Evolutionary conservation across 163 green algal genomes (phyloP).

Genomic region (Chlorella variabilis): DNA sequence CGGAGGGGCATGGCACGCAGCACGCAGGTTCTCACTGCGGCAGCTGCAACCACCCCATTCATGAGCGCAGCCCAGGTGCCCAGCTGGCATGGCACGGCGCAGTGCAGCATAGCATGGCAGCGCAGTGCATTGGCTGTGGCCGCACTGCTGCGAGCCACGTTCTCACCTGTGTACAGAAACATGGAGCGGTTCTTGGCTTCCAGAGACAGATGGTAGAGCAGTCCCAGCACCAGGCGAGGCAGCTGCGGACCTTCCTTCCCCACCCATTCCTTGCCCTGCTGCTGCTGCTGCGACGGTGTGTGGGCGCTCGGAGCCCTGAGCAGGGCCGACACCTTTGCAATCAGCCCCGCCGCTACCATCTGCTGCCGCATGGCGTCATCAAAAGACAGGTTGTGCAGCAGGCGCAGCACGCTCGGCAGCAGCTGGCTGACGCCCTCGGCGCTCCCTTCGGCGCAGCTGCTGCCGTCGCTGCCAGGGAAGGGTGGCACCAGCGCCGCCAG

Average conservation of each 20-base stretch:
- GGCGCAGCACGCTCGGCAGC: slow-evolving; percentile 21
- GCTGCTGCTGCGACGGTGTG: neutral
- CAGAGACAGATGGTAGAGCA: slow-evolving; percentile 90
- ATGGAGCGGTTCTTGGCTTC: slow-evolving; percentile 81
- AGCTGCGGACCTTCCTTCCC: slow-evolving; percentile 41
- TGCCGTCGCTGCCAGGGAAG: neutral
- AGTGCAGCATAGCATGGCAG: too few species aligned
- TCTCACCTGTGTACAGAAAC: slow-evolving; percentile 75
- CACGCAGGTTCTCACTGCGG: too few species aligned
- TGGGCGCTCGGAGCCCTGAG: neutral
- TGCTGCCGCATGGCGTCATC: slow-evolving; percentile 68
- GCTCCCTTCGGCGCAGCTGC: neutral
- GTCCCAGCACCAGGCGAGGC: slow-evolving; percentile 71
- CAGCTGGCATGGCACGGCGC: too few species aligned
- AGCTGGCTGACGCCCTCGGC: neutral
- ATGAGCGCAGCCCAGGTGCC: too few species aligned
- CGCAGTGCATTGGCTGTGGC: too few species aligned
- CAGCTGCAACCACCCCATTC: too few species aligned
- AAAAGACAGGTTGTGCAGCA: slow-evolving; percentile 73
- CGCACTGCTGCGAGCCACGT: too few species aligned
- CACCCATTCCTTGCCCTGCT: slow-evolving; percentile 61
- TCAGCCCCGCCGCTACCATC: slow-evolving; percentile 76
- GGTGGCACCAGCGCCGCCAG: slow-evolving; percentile 21
- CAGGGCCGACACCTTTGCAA: slow-evolving; percentile 62
- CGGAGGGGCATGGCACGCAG: neutral